A percentile compares a stretch with the other conserved stretches of the same genome.
Conservation (phyloP, 371 early-diverging fungal species). For the Mucor irregularis region DNA sequence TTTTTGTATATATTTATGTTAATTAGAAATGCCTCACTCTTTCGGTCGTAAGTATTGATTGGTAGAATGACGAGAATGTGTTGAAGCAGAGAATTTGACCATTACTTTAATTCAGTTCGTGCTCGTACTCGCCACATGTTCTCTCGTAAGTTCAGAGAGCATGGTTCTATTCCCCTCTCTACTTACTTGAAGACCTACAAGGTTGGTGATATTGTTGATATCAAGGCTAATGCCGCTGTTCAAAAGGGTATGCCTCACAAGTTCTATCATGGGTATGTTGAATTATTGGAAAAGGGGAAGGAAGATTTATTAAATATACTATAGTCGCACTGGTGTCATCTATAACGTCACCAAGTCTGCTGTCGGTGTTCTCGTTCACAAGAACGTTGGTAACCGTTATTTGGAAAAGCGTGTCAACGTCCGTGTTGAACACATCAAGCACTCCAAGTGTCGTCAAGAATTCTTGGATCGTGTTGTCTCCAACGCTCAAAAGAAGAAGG, state of each 20-base stretch:
- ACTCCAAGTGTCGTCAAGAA: constrained; percentile 98
- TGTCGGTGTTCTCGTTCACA: constrained; percentile 97
- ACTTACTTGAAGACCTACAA: constrained; percentile 97
- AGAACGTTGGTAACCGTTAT: constrained; percentile 96
- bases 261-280: constrained; percentile 99
- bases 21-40: constrained; percentile 81
- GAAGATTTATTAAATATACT: no score
- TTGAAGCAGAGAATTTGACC: background rate
- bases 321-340: constrained; percentile 92
- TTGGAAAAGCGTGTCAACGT: constrained; percentile 98
- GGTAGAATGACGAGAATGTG: background rate
- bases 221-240: constrained; percentile 70
- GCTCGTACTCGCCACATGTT: constrained; percentile 98
- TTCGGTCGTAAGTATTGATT: constrained; percentile 69
- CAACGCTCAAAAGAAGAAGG: constrained; percentile 81
- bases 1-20: no score
- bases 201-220: constrained; percentile 66
- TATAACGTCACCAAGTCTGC: constrained; percentile 98
- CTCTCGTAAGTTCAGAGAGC: constrained; percentile 92
- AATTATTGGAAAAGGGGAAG: no score
- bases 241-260: constrained; percentile 99
- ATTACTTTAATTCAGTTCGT: constrained; percentile 10
- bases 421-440: constrained; percentile 97
- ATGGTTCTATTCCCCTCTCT: constrained; percentile 89
- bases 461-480: constrained; percentile 96